phyloP scores from a whole-genome alignment of 306 rosid genomes.

The Quercus alba region DNA sequence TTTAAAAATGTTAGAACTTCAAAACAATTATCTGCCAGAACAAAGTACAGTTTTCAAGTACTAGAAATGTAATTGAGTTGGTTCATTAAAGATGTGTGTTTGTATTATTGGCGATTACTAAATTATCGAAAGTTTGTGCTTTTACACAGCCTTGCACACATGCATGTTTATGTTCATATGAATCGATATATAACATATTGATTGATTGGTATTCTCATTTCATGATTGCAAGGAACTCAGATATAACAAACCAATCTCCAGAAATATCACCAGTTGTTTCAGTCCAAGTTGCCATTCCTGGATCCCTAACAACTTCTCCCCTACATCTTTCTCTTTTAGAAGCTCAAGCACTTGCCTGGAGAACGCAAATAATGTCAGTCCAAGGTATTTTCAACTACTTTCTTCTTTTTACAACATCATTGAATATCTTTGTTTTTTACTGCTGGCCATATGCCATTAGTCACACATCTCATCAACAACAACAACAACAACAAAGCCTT shows the following conservation, averaged over 20 bases:
- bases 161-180: not conserved
- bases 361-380: slow-evolving; percentile 57
- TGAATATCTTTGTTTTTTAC: not conserved
- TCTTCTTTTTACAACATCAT: slow-evolving; percentile 2
- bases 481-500: too few species aligned
- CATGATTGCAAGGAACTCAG: slow-evolving; percentile 49
- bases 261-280: slow-evolving; percentile 51
- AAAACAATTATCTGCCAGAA: not conserved
- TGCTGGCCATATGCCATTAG: slow-evolving; percentile 10
- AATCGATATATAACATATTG: slow-evolving; percentile 2
- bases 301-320: slow-evolving; percentile 59
- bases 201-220: slow-evolving; percentile 18
- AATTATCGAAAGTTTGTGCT: too few species aligned
- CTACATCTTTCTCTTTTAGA: slow-evolving; percentile 44
- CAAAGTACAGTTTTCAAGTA: not conserved
- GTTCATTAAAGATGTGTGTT: not conserved
- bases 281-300: slow-evolving; percentile 59
- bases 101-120: slow-evolving; percentile 1
- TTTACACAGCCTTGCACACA: not conserved
- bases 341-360: slow-evolving; percentile 64
- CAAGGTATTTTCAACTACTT: slow-evolving; percentile 48
- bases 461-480: too few species aligned
- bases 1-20: not conserved
- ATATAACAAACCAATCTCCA: slow-evolving; percentile 41
- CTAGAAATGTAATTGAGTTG: slow-evolving; percentile 2